Evolutionary conservation across 768 basidiomycete genomes (phyloP).

Genomic region (Leccinum barrowsii): DNA sequence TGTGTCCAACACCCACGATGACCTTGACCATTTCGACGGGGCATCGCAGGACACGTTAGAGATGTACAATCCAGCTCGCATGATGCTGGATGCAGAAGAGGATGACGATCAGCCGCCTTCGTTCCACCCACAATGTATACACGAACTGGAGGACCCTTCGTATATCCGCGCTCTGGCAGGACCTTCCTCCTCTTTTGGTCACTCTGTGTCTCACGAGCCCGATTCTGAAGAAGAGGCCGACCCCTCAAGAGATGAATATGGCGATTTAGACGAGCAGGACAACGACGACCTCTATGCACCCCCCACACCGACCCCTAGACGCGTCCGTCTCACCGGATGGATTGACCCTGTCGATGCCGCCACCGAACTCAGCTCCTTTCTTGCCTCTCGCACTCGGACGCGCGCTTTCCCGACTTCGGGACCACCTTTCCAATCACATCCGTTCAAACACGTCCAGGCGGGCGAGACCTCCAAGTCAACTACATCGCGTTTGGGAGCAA

Average conservation of each 20-base stretch:
- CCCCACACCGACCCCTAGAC: slow-evolving; percentile 19
- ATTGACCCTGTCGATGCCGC: slow-evolving; percentile 53
- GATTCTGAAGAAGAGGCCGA: not conserved
- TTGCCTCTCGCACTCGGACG: slow-evolving; percentile 26
- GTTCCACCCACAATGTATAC: slow-evolving; percentile 46
- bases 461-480: not conserved
- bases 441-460: not conserved
- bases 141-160: slow-evolving; percentile 45
- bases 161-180: slow-evolving; percentile 18
- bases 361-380: slow-evolving; percentile 49
- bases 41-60: slow-evolving; percentile 19
- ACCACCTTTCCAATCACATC: not conserved
- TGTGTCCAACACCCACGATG: slow-evolving; percentile 11
- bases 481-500: not conserved
- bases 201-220: not conserved
- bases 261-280: slow-evolving; percentile 6
- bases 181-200: slow-evolving; percentile 7
- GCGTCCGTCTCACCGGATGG: slow-evolving; percentile 50
- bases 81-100: slow-evolving; percentile 32
- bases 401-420: not conserved
- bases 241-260: not conserved
- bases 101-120: slow-evolving; percentile 25
- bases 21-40: slow-evolving; percentile 9
- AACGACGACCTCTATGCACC: slow-evolving; percentile 17
- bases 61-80: slow-evolving; percentile 9